A percentile compares a stretch with the other conserved stretches of the same genome.
Conservation (phyloP, 208 protist genomes). For the Strigomonas galati region DNA sequence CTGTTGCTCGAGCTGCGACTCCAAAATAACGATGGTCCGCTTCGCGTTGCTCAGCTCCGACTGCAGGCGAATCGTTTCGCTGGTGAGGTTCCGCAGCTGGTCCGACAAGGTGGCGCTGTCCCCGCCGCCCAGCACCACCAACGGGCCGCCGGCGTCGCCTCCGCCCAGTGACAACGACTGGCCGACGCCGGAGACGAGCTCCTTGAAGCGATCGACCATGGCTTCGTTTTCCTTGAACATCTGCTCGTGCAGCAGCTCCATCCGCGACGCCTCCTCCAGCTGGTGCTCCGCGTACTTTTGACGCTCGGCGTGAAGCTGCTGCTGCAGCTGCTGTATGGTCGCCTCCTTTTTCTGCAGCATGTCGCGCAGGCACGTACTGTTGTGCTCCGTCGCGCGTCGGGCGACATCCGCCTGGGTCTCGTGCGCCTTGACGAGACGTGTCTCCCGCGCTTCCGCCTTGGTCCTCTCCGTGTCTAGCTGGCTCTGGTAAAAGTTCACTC, state of each 20-base stretch:
- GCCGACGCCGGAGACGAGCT: constrained; percentile 60
- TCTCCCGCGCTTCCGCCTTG: constrained; percentile 52
- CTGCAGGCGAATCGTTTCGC: constrained; percentile 63
- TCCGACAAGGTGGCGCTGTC: constrained; percentile 26
- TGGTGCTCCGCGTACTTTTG: constrained; percentile 63
- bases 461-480: constrained; percentile 68
- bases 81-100: constrained; percentile 63
- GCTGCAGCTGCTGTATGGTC: constrained; percentile 56
- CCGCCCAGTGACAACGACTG: constrained; percentile 22
- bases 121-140: constrained; percentile 13
- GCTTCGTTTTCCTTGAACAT: constrained; percentile 82
- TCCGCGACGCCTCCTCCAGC: constrained; percentile 68
- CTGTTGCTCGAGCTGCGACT: constrained; percentile 63
- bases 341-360: constrained; percentile 78
- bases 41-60: constrained; percentile 60
- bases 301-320: constrained; percentile 76
- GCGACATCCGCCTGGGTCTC: constrained; percentile 72
- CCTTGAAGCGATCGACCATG: constrained; percentile 80
- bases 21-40: constrained; percentile 63
- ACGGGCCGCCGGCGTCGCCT: constrained; percentile 1
- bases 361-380: constrained; percentile 63
- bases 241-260: constrained; percentile 81
- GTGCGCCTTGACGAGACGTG: constrained; percentile 54
- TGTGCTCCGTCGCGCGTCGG: constrained; percentile 77
- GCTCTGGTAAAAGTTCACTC: constrained; percentile 37